Percentiles rank a stretch among this genome's conserved stretches.
Conservation (phyloP, 805 yeast species). For the Clavispora phyllophila region DNA sequence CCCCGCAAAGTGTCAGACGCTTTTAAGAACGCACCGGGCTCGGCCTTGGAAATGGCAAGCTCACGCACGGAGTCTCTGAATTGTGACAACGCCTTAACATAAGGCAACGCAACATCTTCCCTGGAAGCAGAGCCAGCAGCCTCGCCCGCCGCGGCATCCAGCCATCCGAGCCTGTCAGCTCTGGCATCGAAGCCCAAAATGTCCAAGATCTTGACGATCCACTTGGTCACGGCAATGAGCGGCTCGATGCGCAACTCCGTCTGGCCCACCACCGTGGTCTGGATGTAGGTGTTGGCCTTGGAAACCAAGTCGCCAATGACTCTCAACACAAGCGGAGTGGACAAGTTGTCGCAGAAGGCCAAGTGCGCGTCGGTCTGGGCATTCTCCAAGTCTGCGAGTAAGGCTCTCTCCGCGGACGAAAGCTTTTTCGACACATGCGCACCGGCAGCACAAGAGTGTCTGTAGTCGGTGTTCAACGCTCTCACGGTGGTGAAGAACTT, state of each 20-base stretch:
- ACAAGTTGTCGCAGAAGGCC: constrained; percentile 84
- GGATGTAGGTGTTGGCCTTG: constrained; percentile 67
- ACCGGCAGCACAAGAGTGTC: constrained; percentile 37
- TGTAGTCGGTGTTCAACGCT: constrained; percentile 68
- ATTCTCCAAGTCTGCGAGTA: constrained; percentile 44
- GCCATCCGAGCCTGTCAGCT: constrained; percentile 78
- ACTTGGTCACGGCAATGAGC: constrained; percentile 56
- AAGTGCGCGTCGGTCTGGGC: constrained; percentile 60
- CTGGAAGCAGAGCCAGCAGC: constrained; percentile 15
- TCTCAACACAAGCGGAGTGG: constrained; percentile 73
- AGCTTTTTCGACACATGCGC: constrained; percentile 59
- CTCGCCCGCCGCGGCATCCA: constrained; percentile 34
- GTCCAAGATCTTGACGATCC: constrained; percentile 64
- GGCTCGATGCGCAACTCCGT: constrained; percentile 58
- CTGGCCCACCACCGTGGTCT: constrained; percentile 36
- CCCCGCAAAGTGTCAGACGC: constrained; percentile 71
- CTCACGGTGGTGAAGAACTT: constrained; percentile 86
- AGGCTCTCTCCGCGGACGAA: constrained; percentile 47
- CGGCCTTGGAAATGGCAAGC: constrained; percentile 60
- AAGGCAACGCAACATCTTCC: constrained; percentile 78
- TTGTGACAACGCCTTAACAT: constrained; percentile 65
- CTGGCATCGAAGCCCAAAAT: constrained; percentile 75
- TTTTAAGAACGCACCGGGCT: constrained; percentile 48
- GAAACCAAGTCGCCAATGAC: constrained; percentile 64
- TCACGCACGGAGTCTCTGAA: constrained; percentile 81